phyloP scores from a whole-genome alignment of 306 rosid genomes.

The Senna tora region DNA sequence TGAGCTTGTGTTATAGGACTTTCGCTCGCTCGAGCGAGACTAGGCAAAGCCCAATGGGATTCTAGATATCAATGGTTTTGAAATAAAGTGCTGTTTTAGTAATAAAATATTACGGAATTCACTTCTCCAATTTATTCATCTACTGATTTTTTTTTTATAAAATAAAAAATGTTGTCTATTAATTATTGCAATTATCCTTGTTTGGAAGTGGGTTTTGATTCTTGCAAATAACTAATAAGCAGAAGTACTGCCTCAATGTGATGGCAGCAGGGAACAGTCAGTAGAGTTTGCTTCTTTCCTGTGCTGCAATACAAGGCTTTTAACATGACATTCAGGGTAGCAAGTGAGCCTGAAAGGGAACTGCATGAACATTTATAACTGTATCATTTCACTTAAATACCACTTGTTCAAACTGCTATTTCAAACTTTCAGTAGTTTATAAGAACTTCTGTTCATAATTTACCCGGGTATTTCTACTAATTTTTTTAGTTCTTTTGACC shows the following conservation, averaged over 20 bases:
- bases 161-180: background rate
- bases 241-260: background rate
- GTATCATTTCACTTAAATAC: background rate
- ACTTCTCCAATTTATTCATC: background rate
- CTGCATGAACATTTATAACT: background rate
- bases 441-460: background rate
- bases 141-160: background rate
- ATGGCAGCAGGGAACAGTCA: background rate
- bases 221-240: background rate
- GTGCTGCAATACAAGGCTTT: background rate
- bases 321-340: background rate
- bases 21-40: too few species aligned
- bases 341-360: background rate
- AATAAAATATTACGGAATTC: background rate
- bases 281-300: background rate
- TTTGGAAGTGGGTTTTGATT: background rate
- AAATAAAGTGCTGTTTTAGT: background rate
- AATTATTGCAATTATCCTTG: slow-evolving; percentile 6
- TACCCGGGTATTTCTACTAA: background rate
- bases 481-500: background rate
- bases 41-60: too few species aligned
- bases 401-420: background rate
- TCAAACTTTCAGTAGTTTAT: background rate
- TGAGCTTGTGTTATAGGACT: too few species aligned
- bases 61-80: too few species aligned